These are phyloP conservation scores for Colletotrichum phormii DNA, from an alignment of 2,329 filamentous ascomycete genomes.

Conservation along the genomic window DNA sequence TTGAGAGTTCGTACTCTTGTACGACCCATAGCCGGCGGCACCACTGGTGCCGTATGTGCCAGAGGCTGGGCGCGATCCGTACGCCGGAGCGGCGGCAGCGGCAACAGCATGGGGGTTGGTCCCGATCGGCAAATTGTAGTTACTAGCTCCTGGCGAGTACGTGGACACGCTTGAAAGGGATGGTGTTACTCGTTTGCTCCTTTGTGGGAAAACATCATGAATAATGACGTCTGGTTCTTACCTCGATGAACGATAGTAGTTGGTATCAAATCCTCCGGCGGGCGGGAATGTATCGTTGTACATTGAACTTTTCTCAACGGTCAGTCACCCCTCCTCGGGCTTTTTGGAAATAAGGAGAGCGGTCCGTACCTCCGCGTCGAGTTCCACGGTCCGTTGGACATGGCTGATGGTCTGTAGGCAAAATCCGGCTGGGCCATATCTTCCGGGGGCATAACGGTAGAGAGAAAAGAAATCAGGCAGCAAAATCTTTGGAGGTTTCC, in stretches of 20 bases:
- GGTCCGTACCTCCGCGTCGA: constrained; percentile 64
- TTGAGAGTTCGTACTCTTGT: constrained; percentile 54
- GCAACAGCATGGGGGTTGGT: constrained; percentile 52
- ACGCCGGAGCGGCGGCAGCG: constrained; percentile 50
- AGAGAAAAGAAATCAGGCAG: constrained; percentile 36
- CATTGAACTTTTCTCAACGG: constrained; percentile 43
- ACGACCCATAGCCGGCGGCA: constrained; percentile 48
- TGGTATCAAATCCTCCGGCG: constrained; percentile 49
- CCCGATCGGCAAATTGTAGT: constrained; percentile 47
- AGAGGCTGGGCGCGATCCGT: constrained; percentile 56
- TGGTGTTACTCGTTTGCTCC: constrained; percentile 47
- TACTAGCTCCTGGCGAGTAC: constrained; percentile 48
- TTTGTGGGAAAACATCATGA: constrained; percentile 20
- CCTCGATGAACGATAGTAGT: constrained; percentile 51
- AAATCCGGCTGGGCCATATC: constrained; percentile 61
- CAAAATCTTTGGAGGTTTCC: constrained; percentile 17
- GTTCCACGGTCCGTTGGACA: constrained; percentile 62
- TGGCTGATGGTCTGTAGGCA: constrained; percentile 59
- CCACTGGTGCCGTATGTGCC: constrained; percentile 49
- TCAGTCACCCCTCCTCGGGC: constrained; percentile 35
- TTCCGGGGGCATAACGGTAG: constrained; percentile 49
- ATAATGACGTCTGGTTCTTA: constrained; percentile 43
- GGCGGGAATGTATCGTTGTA: constrained; percentile 49
- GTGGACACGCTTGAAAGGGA: constrained; percentile 53
- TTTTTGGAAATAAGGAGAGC: constrained; percentile 20